Evolutionary conservation across 805 yeast species (phyloP).

Genomic region (Candida odintsovae): DNA sequence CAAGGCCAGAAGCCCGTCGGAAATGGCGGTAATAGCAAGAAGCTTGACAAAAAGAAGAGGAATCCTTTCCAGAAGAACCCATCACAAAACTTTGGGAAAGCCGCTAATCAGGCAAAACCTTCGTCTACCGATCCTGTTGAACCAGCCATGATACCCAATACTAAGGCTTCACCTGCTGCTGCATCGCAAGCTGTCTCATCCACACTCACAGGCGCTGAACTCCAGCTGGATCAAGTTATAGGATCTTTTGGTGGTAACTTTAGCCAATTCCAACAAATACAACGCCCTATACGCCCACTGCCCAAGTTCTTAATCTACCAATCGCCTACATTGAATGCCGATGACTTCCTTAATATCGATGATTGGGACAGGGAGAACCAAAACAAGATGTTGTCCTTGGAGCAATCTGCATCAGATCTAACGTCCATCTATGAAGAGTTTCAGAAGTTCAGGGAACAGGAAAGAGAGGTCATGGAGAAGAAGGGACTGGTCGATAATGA

Average conservation of each 20-base stretch:
- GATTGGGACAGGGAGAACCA: slow-evolving; percentile 81
- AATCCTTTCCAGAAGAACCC: slow-evolving; percentile 16
- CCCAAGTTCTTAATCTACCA: slow-evolving; percentile 34
- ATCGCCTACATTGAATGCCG: slow-evolving; percentile 29
- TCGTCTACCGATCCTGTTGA: background rate
- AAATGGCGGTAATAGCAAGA: background rate
- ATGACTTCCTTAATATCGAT: slow-evolving; percentile 27
- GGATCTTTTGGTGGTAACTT: slow-evolving; percentile 20
- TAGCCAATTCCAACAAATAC: slow-evolving; percentile 3
- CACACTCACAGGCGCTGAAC: slow-evolving; percentile 4
- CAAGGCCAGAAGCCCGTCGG: background rate
- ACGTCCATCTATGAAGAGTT: slow-evolving; percentile 73
- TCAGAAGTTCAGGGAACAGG: slow-evolving; percentile 66
- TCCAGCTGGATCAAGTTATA: slow-evolving; percentile 10
- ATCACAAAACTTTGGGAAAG: slow-evolving; percentile 4
- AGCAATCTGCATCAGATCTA: slow-evolving; percentile 45
- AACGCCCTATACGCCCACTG: slow-evolving; percentile 18
- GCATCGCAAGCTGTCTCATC: background rate
- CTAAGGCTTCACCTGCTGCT: background rate
- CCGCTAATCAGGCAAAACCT: background rate
- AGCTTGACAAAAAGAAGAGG: background rate
- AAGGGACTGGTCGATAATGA: slow-evolving; percentile 84
- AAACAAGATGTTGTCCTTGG: slow-evolving; percentile 47
- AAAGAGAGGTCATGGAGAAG: slow-evolving; percentile 72
- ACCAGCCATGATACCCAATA: background rate